Evolutionary conservation across 169 alveolate species (phyloP).

Genomic region (Eimeria brunetti): DNA sequence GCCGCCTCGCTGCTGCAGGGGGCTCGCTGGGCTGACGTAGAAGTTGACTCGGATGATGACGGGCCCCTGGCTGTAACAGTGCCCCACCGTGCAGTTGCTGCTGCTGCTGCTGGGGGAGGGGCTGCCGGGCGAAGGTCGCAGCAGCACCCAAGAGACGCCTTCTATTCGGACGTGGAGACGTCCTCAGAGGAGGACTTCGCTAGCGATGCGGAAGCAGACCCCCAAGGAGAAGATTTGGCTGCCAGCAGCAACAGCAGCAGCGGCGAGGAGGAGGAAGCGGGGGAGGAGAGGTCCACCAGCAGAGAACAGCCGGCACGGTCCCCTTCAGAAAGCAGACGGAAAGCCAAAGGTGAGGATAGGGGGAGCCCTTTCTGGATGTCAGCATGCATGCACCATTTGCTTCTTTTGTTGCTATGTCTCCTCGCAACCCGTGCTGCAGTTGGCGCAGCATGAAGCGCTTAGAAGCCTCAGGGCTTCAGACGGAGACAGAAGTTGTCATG

Average conservation of each 20-base stretch:
- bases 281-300: conserved; percentile 10
- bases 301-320: conserved; percentile 37
- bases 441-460: too few species aligned
- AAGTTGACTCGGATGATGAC: conserved; percentile 54
- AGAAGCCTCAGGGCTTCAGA: neutral
- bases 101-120: conserved; percentile 17
- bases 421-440: neutral
- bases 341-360: conserved; percentile 47
- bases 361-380: neutral
- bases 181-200: conserved; percentile 52
- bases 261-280: conserved; percentile 33
- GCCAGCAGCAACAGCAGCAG: conserved; percentile 65
- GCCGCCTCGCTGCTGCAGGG: conserved; percentile 54
- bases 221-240: conserved; percentile 21
- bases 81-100: neutral
- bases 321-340: conserved; percentile 35
- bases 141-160: conserved; percentile 68
- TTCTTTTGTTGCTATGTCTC: neutral
- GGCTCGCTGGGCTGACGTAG: conserved; percentile 71
- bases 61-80: neutral
- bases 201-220: conserved; percentile 31
- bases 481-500: neutral
- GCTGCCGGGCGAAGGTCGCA: conserved; percentile 14
- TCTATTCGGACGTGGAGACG: conserved; percentile 50
- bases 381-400: neutral